phyloP scores from a whole-genome alignment of 2,329 filamentous ascomycete genomes.

The Fusarium burgessii region DNA sequence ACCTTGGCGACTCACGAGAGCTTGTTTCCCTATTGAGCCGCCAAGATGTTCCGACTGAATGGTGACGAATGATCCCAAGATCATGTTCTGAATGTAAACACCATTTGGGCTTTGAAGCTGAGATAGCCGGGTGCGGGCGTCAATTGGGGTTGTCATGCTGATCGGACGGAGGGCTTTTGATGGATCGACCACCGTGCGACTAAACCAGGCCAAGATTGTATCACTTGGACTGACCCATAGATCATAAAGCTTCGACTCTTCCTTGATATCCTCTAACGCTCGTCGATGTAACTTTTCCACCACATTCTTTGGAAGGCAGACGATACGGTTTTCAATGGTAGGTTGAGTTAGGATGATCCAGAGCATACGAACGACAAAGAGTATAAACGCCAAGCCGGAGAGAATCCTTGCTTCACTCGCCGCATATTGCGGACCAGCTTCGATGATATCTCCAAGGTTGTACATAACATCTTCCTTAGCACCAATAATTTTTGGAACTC shows the following conservation, averaged over 20 bases:
- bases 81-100: not conserved
- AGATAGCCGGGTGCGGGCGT: not conserved
- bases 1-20: not conserved
- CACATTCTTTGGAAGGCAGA: not conserved
- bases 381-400: not conserved
- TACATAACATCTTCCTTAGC: not conserved
- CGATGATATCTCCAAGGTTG: not conserved
- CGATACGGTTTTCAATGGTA: not conserved
- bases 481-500: not conserved
- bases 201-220: not conserved
- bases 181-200: rapidly evolving
- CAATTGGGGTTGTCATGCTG: not conserved
- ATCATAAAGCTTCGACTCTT: rapidly evolving
- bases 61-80: not conserved
- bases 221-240: conserved; percentile 5
- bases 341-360: not conserved
- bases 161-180: rapidly evolving
- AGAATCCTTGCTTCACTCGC: not conserved
- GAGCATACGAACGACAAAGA: not conserved
- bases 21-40: not conserved
- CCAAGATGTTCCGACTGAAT: rapidly evolving
- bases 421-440: rapidly evolving
- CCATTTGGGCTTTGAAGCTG: rapidly evolving
- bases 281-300: not conserved
- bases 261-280: not conserved